Percentiles rank a stretch among this genome's conserved stretches.
phyloP scores from a whole-genome alignment of 2,329 filamentous ascomycete species.

The Alternaria alternata region DNA sequence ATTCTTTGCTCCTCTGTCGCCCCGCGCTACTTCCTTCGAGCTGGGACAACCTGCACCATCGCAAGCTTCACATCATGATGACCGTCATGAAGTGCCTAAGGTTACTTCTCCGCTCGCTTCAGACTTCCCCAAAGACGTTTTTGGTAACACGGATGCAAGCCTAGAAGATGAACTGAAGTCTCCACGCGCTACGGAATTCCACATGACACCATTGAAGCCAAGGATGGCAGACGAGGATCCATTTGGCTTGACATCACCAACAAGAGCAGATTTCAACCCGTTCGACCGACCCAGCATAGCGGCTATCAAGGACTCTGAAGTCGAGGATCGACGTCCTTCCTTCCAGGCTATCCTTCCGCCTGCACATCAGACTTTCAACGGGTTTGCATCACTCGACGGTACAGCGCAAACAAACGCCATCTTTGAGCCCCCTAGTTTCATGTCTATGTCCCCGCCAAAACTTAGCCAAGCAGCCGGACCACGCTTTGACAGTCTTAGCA shows the following conservation, averaged over 20 bases:
- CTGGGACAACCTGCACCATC: slow-evolving; percentile 8
- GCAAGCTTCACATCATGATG: neutral
- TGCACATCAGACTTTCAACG: slow-evolving; percentile 43
- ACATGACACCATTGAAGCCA: slow-evolving; percentile 49
- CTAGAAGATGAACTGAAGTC: slow-evolving; percentile 50
- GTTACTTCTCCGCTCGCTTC: slow-evolving; percentile 51
- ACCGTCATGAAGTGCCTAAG: slow-evolving; percentile 21
- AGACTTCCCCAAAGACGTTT: slow-evolving; percentile 46
- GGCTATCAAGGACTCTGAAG: slow-evolving; percentile 25
- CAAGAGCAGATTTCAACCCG: slow-evolving; percentile 52
- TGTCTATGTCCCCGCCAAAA: slow-evolving; percentile 20
- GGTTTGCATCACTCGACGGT: slow-evolving; percentile 48
- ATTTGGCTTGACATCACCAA: slow-evolving; percentile 51
- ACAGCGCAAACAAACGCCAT: slow-evolving; percentile 40
- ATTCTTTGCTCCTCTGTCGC: slow-evolving; percentile 29
- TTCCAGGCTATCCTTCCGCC: slow-evolving; percentile 49
- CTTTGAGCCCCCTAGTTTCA: slow-evolving; percentile 19
- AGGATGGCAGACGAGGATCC: slow-evolving; percentile 45
- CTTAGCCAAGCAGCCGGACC: slow-evolving; percentile 16
- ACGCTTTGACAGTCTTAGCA: slow-evolving; percentile 39
- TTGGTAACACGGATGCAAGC: slow-evolving; percentile 34
- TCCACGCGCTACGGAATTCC: slow-evolving; percentile 47
- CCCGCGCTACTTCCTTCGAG: slow-evolving; percentile 29
- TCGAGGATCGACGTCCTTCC: slow-evolving; percentile 43
- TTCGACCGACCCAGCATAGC: slow-evolving; percentile 34